Conservation (phyloP, 2,329 filamentous ascomycete species). For the Ophiosphaerella narmari region DNA sequence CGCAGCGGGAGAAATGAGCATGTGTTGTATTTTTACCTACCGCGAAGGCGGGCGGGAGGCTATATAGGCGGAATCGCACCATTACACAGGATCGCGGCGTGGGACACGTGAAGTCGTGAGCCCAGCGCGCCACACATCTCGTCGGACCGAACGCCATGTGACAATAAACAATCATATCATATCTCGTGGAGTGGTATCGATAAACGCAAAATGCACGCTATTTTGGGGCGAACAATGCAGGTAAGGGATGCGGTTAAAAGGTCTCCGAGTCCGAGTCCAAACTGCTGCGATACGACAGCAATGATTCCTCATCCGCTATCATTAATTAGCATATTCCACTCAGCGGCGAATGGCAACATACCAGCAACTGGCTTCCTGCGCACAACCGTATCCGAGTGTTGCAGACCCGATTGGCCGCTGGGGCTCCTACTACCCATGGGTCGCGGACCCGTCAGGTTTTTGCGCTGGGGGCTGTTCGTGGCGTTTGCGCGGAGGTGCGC, state of each 20-base stretch:
- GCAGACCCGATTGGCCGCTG: slow-evolving; percentile 49
- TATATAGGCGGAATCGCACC: too few relatives aligned
- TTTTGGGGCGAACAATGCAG: too few relatives aligned
- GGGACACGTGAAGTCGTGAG: too few relatives aligned
- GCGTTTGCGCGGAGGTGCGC: slow-evolving; percentile 29
- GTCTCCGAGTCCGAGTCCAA: slow-evolving; percentile 44
- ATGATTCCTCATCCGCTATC: slow-evolving; percentile 35
- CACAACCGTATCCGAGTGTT: slow-evolving; percentile 42
- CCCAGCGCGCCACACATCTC: too few relatives aligned
- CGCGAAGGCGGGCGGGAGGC: too few relatives aligned
- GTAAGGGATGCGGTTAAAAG: slow-evolving; percentile 24
- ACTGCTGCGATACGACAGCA: slow-evolving; percentile 41
- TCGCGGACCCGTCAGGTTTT: slow-evolving; percentile 53
- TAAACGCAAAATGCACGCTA: too few relatives aligned
- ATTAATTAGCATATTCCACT: slow-evolving; percentile 4
- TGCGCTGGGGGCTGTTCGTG: slow-evolving; percentile 44
- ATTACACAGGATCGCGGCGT: neutral
- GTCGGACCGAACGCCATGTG: neutral
- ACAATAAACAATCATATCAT: neutral
- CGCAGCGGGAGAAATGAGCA: neutral
- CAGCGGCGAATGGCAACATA: slow-evolving; percentile 18
- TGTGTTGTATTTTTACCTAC: too few relatives aligned
- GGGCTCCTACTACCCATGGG: slow-evolving; percentile 53
- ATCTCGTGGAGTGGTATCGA: too few relatives aligned
- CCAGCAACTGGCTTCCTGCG: slow-evolving; percentile 43